phyloP scores from a whole-genome alignment of 2,329 filamentous ascomycete species.

The Colletotrichum theobromicola region DNA sequence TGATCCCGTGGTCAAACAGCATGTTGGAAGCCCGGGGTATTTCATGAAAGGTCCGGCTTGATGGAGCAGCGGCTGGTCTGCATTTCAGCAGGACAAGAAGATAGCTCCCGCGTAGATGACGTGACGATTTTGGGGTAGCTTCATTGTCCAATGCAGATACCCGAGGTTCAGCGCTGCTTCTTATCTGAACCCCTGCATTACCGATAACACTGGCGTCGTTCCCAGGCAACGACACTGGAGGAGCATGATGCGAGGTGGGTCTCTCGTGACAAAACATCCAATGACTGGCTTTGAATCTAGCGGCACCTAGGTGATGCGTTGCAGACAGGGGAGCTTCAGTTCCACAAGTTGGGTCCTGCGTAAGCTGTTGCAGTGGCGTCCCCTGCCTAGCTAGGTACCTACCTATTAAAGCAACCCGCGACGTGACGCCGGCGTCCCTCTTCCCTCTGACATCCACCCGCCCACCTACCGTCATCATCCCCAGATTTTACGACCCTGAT shows the following conservation, averaged over 20 bases:
- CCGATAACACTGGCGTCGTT: background rate
- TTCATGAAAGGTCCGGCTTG: background rate
- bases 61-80: background rate
- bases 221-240: background rate
- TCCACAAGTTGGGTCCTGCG: background rate
- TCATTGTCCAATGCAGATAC: background rate
- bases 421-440: background rate
- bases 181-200: background rate
- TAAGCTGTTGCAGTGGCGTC: background rate
- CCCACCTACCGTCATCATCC: conserved; percentile 4
- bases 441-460: background rate
- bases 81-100: background rate
- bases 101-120: background rate
- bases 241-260: background rate
- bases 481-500: background rate
- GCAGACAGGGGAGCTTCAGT: background rate
- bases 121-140: background rate
- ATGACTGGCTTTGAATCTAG: background rate
- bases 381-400: background rate
- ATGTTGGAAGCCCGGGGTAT: background rate
- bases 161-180: background rate
- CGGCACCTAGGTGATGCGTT: background rate
- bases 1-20: background rate
- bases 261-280: background rate
- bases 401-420: background rate